Percentiles rank a stretch among this genome's conserved stretches.
Evolutionary conservation across 495 filamentous ascomycete genomes (phyloP).

Genomic region (Penicillium fimorum): DNA sequence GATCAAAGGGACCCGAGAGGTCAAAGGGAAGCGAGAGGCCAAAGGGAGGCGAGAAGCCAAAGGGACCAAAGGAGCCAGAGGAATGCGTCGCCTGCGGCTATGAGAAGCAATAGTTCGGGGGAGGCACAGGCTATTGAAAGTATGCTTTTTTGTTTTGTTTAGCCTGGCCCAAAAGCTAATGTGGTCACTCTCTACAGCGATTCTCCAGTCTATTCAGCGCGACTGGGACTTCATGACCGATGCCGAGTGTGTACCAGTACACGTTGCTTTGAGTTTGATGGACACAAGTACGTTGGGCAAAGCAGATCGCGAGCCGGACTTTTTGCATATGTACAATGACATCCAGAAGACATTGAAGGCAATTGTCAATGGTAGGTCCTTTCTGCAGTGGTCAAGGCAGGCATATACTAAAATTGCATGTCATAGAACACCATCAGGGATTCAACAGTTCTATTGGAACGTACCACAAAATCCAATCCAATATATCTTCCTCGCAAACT

Average conservation of each 20-base stretch:
- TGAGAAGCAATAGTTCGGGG: constrained; percentile 11
- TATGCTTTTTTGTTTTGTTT: constrained; percentile 17
- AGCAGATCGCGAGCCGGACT: constrained; percentile 79
- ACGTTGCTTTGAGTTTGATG: constrained; percentile 88
- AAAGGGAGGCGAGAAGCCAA: constrained; percentile 18
- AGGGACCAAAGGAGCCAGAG: constrained; percentile 21
- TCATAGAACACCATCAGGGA: constrained; percentile 87
- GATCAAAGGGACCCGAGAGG: background rate
- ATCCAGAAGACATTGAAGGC: constrained; percentile 88
- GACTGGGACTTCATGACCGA: constrained; percentile 92
- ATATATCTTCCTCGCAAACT: constrained; percentile 83
- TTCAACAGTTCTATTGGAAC: constrained; percentile 99
- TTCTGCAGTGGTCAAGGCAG: background rate
- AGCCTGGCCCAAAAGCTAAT: background rate
- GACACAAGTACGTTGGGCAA: constrained; percentile 91
- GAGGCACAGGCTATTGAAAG: constrained; percentile 45
- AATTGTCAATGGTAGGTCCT: constrained; percentile 73
- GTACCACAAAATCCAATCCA: constrained; percentile 96
- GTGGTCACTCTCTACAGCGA: constrained; percentile 38
- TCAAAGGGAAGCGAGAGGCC: too few species aligned
- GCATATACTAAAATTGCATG: constrained; percentile 8
- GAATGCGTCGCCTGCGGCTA: constrained; percentile 15
- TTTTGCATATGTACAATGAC: constrained; percentile 74
- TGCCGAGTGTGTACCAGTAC: constrained; percentile 84
- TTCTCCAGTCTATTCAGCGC: constrained; percentile 69